Evolutionary conservation across 768 basidiomycete species (phyloP).

Genomic region (Xanthoconium stramineum): DNA sequence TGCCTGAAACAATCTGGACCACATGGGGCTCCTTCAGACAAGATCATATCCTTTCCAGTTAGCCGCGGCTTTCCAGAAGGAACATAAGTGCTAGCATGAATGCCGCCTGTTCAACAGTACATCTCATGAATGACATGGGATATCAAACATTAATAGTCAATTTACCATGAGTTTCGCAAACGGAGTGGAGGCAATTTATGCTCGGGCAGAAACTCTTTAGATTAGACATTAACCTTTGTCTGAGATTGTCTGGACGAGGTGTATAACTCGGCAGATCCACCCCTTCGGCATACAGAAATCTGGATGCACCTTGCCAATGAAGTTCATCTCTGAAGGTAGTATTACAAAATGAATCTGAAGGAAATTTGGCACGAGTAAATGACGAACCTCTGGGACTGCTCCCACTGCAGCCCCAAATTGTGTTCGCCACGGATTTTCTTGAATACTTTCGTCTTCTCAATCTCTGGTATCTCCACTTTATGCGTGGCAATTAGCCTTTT

Average conservation of each 20-base stretch:
- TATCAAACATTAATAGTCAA: not conserved
- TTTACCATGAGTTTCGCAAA: constrained; percentile 41
- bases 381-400: constrained; percentile 40
- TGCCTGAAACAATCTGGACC: constrained; percentile 31
- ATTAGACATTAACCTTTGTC: constrained; percentile 30
- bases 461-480: constrained; percentile 31
- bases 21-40: constrained; percentile 30
- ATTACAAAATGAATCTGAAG: not conserved
- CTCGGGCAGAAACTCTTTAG: constrained; percentile 43
- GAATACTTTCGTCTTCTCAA: constrained; percentile 35
- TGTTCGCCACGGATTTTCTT: constrained; percentile 20
- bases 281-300: not conserved
- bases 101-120: not conserved
- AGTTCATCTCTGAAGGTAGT: constrained; percentile 35
- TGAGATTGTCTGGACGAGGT: constrained; percentile 28
- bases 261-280: constrained; percentile 4
- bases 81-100: constrained; percentile 9
- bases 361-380: not conserved
- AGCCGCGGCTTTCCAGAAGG: constrained; percentile 21
- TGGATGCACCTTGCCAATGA: constrained; percentile 34
- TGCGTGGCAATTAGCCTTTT: constrained; percentile 35
- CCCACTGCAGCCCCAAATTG: constrained; percentile 42
- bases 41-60: constrained; percentile 23
- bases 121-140: not conserved
- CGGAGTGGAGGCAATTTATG: constrained; percentile 40